Conservation (phyloP, 148 eudicot genomes). For the Spergularia marina region DNA sequence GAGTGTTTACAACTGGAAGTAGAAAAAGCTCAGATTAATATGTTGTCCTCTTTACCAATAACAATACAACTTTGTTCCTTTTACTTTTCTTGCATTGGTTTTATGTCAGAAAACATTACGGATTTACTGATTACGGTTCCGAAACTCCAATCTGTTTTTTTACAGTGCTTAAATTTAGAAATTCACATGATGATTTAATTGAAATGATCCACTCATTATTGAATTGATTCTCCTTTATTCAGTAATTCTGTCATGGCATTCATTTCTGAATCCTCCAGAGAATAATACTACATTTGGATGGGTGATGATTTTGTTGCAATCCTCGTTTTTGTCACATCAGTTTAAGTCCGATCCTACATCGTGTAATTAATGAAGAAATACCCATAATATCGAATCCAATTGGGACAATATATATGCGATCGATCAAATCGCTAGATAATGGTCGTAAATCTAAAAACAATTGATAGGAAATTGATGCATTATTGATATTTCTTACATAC, state of each 20-base stretch:
- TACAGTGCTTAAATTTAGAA: background rate
- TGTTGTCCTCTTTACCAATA: background rate
- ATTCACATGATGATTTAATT: constrained; percentile 8
- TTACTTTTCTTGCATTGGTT: constrained; percentile 4
- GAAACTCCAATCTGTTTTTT: constrained; percentile 3
- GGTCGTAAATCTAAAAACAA: too few relatives aligned
- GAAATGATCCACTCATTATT: background rate
- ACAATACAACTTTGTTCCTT: background rate
- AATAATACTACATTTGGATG: background rate
- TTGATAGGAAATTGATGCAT: too few relatives aligned
- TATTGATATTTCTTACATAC: too few relatives aligned
- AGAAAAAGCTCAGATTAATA: background rate
- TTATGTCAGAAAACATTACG: background rate
- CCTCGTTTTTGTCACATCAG: too few relatives aligned
- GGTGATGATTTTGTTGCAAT: background rate
- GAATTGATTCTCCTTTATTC: background rate
- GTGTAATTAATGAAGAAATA: too few relatives aligned
- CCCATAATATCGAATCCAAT: too few relatives aligned
- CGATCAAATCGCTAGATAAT: too few relatives aligned
- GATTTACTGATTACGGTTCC: background rate
- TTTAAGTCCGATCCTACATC: too few relatives aligned
- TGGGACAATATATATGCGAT: too few relatives aligned
- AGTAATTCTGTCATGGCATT: background rate
- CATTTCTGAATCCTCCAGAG: background rate
- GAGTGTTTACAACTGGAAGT: background rate